Evolutionary conservation across 83 land plant species (phyloP).

Genomic region (Picea abies): DNA sequence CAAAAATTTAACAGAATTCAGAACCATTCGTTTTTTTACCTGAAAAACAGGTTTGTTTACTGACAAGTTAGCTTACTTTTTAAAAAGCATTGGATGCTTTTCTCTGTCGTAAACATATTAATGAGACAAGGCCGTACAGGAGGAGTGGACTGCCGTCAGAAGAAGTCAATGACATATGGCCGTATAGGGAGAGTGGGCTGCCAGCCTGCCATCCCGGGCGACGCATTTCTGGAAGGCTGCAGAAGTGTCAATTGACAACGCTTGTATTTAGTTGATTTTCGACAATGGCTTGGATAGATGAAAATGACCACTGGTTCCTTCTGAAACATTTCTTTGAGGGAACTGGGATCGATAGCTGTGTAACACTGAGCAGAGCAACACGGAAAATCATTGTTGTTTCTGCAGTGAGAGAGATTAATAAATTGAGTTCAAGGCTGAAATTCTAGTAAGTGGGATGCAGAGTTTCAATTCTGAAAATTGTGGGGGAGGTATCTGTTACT

Average conservation of each 20-base stretch:
- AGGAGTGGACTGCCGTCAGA: no score
- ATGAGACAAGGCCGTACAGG: no score
- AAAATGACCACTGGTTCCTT: slow-evolving; percentile 51
- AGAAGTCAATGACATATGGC: no score
- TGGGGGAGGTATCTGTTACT: neutral
- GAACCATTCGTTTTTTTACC: no score
- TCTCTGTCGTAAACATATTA: no score
- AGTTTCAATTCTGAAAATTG: slow-evolving; percentile 30
- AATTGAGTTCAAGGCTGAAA: slow-evolving; percentile 35
- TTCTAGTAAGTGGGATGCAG: slow-evolving; percentile 35
- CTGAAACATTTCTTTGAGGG: slow-evolving; percentile 37
- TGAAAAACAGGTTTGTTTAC: no score
- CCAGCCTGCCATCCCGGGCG: no score
- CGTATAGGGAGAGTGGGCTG: no score
- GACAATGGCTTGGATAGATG: slow-evolving; percentile 79
- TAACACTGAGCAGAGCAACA: slow-evolving; percentile 7
- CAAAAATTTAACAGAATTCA: no score
- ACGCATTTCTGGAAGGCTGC: neutral
- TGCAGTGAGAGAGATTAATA: slow-evolving; percentile 22
- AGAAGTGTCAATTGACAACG: slow-evolving; percentile 41
- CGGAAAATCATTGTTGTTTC: neutral
- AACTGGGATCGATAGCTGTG: neutral
- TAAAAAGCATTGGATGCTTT: no score
- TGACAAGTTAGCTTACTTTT: no score
- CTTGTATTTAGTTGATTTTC: slow-evolving; percentile 65